Percentiles rank a stretch among this genome's conserved stretches.
These are phyloP conservation scores for Tuber calosporum DNA, from an alignment of 495 filamentous ascomycete species.

Conservation along the genomic window DNA sequence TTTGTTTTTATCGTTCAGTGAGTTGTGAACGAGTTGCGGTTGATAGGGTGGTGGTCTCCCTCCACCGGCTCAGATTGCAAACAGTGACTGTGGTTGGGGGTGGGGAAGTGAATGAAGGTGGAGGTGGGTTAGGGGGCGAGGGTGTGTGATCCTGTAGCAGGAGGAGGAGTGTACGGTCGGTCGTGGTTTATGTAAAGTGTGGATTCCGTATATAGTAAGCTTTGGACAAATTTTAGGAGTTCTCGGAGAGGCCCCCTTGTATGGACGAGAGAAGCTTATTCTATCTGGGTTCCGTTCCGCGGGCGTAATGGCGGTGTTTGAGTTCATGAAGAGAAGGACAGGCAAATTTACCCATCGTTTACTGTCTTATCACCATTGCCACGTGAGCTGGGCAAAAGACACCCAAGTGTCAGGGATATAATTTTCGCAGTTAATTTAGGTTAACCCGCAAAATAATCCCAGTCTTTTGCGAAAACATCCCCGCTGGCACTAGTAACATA, in stretches of 20 bases:
- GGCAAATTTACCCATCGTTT: too few relatives aligned
- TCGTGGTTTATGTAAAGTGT: not conserved
- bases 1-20: slow-evolving; percentile 18
- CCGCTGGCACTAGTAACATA: too few relatives aligned
- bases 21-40: not conserved
- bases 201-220: not conserved
- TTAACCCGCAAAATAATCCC: too few relatives aligned
- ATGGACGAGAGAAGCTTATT: not conserved
- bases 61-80: not conserved
- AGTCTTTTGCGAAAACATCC: too few relatives aligned
- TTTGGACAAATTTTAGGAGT: not conserved
- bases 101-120: not conserved
- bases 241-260: not conserved
- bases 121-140: not conserved
- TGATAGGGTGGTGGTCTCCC: not conserved
- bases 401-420: too few relatives aligned
- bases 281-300: not conserved
- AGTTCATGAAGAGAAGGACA: not conserved
- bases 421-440: too few relatives aligned
- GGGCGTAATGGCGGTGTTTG: not conserved
- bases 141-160: not conserved
- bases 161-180: not conserved
- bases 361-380: too few relatives aligned
- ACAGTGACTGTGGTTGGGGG: not conserved
- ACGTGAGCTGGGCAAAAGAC: too few relatives aligned